phyloP scores from a whole-genome alignment of 2,329 filamentous ascomycete species.

The Monilinia fructigena region DNA sequence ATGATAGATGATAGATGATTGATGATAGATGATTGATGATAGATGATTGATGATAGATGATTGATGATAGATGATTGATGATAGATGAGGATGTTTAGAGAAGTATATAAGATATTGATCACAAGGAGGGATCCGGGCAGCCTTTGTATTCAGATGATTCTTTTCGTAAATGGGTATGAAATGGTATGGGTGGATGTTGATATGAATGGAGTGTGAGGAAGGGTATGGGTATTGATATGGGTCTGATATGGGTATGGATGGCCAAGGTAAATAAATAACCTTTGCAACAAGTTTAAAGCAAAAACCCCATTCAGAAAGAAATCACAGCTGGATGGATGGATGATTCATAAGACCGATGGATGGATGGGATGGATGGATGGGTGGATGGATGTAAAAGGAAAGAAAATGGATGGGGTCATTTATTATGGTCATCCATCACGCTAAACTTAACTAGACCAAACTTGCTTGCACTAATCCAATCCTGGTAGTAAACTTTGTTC shows the following conservation, averaged over 20 bases:
- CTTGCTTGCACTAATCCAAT: background rate
- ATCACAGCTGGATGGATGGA: background rate
- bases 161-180: constrained; percentile 9
- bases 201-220: too few relatives aligned
- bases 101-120: constrained; percentile 9
- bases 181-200: too few relatives aligned
- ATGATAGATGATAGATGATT: background rate
- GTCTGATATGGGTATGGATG: background rate
- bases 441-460: too few relatives aligned
- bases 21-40: constrained; percentile 7
- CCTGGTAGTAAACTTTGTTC: background rate
- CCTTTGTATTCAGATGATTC: constrained; percentile 23
- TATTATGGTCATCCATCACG: too few relatives aligned
- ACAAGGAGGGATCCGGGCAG: constrained; percentile 18
- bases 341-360: constrained; percentile 23
- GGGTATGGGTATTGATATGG: too few relatives aligned
- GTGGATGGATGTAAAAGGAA: background rate
- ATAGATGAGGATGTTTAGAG: background rate
- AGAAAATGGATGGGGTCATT: background rate
- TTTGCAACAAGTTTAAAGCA: background rate
- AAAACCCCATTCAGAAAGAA: constrained; percentile 13
- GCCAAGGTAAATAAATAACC: too few relatives aligned
- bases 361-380: too few relatives aligned
- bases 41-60: background rate
- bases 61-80: background rate